Evolutionary conservation across 306 rosid species (phyloP), one percentile per base, ranked within the genome.

Genomic region (Prunus kanzakura): DNA sequence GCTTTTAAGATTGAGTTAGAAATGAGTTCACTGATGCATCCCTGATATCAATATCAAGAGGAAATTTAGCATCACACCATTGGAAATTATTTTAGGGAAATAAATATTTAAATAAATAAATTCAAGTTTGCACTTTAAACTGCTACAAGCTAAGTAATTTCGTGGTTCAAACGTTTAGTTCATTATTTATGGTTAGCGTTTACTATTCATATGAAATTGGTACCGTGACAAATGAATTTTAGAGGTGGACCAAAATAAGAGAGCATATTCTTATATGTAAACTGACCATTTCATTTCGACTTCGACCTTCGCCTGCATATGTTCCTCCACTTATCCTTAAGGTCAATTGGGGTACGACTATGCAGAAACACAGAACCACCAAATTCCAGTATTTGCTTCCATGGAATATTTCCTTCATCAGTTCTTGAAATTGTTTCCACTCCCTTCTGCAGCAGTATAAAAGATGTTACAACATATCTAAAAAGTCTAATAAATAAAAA

Each of bases 311-410:
- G 49, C 60, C 74, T 86, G 84, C 88, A 81, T 76, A 88, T 62
- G 79, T 83, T 88, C 83, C 81, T 89, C 95, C 95, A 91, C 79
- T 89, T 88, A 73, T 89, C 89, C 80, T 88, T 86, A 29, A 91
- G 81, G 81, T 88, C 91, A 58, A 18, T 41, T 30, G 91, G 35
- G 25, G 84, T 88, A 4, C 90, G 90, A 29, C 64, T 71, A 55
- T 57, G 61, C 45, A 54, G 64, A 82, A 89, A 91, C 81, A 85
- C 88, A 65, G 64, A 60, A 50, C 68, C 73, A 68, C 95, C 97
- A n/a, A 82, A 86, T 63, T 84, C 84, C 77, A 85, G 77, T 69
- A 91, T 86, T 51, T 84, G 56, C 80, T 70, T 85, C 93, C 97
- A 91, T 45, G 89, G 88, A 29, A 85, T 70, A 15, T 20, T 74